Percentiles rank a stretch among this genome's conserved stretches.
Evolutionary conservation across 768 basidiomycete species (phyloP).

Genomic region (Auriculariales sp.): DNA sequence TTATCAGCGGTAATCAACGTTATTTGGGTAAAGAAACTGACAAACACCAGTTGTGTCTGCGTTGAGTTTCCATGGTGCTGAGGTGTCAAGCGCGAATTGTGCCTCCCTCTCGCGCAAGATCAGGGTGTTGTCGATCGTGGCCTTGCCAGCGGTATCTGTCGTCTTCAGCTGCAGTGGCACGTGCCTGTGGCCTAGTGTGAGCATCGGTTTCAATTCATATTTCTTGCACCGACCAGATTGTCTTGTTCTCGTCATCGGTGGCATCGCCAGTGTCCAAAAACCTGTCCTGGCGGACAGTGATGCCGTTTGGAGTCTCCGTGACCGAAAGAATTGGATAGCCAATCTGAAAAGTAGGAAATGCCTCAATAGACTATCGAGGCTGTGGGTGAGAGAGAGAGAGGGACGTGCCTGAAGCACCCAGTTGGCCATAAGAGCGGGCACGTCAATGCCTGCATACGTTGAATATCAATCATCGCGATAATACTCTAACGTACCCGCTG

Average conservation of each 20-base stretch:
- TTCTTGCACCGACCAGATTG: conserved; percentile 84
- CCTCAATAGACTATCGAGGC: too few relatives aligned
- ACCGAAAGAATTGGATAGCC: conserved; percentile 88
- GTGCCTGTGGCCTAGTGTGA: conserved; percentile 35
- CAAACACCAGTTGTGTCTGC: conserved; percentile 82
- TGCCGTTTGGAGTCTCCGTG: conserved; percentile 53
- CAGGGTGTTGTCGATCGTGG: conserved; percentile 40
- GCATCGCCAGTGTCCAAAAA: conserved; percentile 78
- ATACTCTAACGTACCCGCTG: conserved; percentile 29
- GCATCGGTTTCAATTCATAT: too few relatives aligned
- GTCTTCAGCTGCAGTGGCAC: conserved; percentile 67
- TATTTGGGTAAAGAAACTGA: too few relatives aligned
- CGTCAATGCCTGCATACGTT: conserved; percentile 55
- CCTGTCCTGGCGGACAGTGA: conserved; percentile 76
- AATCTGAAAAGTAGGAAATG: conserved; percentile 23
- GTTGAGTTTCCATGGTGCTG: conserved; percentile 77
- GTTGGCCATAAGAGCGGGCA: conserved; percentile 72
- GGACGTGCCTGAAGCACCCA: conserved; percentile 66
- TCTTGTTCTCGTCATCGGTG: conserved; percentile 72
- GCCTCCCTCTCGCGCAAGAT: conserved; percentile 58
- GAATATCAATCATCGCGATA: too few relatives aligned
- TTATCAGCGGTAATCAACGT: too few relatives aligned
- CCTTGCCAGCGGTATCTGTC: conserved; percentile 40
- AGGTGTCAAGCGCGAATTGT: conserved; percentile 58
- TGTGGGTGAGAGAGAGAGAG: too few relatives aligned